Evolutionary conservation across 306 rosid species (phyloP).

Genomic region (Inga leiocalycina): DNA sequence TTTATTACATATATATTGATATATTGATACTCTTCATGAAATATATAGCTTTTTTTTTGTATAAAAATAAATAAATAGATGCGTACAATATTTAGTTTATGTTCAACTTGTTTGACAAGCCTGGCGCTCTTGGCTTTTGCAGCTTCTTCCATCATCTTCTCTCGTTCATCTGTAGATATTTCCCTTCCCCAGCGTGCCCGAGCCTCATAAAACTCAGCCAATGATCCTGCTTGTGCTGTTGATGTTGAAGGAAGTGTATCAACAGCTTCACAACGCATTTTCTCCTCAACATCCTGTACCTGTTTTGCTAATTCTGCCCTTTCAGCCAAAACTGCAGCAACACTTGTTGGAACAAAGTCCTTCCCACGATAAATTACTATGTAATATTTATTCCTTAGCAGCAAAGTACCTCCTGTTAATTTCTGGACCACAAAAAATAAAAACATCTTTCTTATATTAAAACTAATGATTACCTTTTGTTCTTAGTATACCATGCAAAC

Average conservation of each 20-base stretch:
- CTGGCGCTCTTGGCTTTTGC: conserved; percentile 59
- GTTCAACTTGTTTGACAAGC: conserved; percentile 70
- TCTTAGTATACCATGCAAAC: conserved; percentile 24
- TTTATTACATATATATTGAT: too few relatives aligned
- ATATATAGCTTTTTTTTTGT: background rate
- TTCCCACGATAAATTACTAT: conserved; percentile 92
- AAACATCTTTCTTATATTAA: background rate
- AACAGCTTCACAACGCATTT: conserved; percentile 49
- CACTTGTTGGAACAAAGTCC: conserved; percentile 86
- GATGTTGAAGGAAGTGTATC: conserved; percentile 46
- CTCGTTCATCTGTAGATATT: conserved; percentile 70
- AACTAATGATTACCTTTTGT: conserved; percentile 7
- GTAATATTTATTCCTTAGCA: conserved; percentile 86
- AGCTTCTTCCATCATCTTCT: conserved; percentile 80
- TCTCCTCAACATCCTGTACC: conserved; percentile 82
- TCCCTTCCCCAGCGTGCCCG: conserved; percentile 85
- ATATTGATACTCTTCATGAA: conserved; percentile 20
- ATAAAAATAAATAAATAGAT: background rate
- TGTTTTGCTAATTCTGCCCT: conserved; percentile 75
- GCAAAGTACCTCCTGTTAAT: conserved; percentile 90
- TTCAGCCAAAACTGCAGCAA: conserved; percentile 76
- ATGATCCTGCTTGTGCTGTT: conserved; percentile 76
- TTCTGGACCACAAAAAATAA: conserved; percentile 55
- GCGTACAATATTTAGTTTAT: conserved; percentile 75
- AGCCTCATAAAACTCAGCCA: conserved; percentile 87